phyloP scores from a whole-genome alignment of 176 grass and related monocot species.

The Oryza rufipogon region DNA sequence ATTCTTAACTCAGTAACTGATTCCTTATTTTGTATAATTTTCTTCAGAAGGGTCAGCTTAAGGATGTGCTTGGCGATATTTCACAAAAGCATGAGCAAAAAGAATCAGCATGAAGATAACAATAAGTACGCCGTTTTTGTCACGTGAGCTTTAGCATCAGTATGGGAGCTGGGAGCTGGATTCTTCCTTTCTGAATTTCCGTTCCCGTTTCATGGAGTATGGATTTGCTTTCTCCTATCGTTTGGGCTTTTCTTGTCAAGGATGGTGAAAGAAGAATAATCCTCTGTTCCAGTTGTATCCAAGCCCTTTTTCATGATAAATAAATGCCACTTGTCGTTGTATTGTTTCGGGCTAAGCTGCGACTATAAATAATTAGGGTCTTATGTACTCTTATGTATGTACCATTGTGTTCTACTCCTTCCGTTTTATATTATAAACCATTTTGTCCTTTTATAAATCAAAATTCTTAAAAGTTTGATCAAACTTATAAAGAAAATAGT shows the following conservation, averaged over 20 bases:
- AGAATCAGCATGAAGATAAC: conserved; percentile 35
- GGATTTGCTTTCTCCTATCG: neutral
- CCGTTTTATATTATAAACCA: too few relatives aligned
- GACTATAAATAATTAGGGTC: neutral
- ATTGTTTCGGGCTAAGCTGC: neutral
- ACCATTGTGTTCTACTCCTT: neutral
- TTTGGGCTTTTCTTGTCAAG: neutral
- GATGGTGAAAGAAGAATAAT: conserved; percentile 8
- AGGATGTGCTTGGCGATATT: conserved; percentile 62
- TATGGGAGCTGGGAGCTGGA: neutral
- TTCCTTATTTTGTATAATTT: conserved; percentile 8
- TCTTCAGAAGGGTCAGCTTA: conserved; percentile 89
- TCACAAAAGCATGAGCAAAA: conserved; percentile 40
- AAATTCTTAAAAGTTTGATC: too few relatives aligned
- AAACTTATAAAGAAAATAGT: too few relatives aligned
- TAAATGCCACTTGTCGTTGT: neutral
- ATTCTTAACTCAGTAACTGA: conserved; percentile 1
- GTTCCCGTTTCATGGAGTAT: neutral
- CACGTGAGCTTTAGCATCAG: neutral
- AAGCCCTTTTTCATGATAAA: conserved; percentile 27
- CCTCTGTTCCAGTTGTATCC: neutral
- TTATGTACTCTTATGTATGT: too few relatives aligned
- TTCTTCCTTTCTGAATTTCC: neutral
- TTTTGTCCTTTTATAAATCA: too few relatives aligned
- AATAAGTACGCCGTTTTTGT: conserved; percentile 13